Base-by-base conservation (phyloP, 2,329 filamentous ascomycete genomes). In the Paecilomyces formosus region DNA sequence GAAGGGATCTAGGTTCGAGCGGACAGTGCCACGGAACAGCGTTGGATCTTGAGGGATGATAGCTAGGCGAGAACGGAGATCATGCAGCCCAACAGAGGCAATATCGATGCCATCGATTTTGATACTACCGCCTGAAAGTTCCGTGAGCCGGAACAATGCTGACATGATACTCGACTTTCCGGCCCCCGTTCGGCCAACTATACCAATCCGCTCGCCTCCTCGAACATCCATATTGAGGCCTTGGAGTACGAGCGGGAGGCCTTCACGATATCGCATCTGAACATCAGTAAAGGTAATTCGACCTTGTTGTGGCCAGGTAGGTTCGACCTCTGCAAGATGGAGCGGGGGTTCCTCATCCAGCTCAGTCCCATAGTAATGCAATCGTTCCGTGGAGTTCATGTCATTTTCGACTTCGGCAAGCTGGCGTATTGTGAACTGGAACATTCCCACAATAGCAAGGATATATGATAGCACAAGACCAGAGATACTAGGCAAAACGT, bases 351-450 rank as follows among this genome's bases (percentile, higher is more conserved):
- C 94, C 70, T 96, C 88, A 62, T 96, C 92, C 3, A 99, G 83
- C 65, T 90, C 76, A 0, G 85, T 90, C 57, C 90, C 92, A 71
- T 97, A 97, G 77, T 96, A 91, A 71, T 92, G 86, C 33, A 97
- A 81, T 55, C 94, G 88, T 76, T 97, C 93, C 0, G 95, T 94
- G 0, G 92, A 88, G 72, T 97, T 97, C 93, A 97, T 97, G 70
- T 92, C 91, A 75, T 97, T 97, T 74, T 97, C 93, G 8, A 97
- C 91, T 73, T 97, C 92, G 30, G 92, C 92, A 6, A 96, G 81
- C 75, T 97, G 92, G 21, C 92, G 85, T 26, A 97, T 89, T 1
- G 90, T 92, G 73, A 96, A 96, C 71, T 96, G 92, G 65, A 97
- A 87, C 88, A 96, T 90, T 72, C 94, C 90, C 28, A 95, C 91